phyloP scores from a whole-genome alignment of 78 protist species.

The Dictyostelium capitatum region DNA sequence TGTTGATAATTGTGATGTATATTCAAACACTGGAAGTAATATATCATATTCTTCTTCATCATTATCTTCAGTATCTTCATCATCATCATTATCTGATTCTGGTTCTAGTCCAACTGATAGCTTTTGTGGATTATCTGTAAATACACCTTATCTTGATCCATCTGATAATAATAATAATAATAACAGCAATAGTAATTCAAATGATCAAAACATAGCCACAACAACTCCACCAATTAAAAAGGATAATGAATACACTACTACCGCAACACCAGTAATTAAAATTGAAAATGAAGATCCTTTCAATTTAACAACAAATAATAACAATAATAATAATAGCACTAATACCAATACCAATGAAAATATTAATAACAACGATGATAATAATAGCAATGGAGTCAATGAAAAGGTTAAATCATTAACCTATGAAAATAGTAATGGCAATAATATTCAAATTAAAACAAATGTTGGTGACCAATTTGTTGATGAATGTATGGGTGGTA shows the following conservation, averaged over 20 bases:
- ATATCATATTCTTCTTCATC: not conserved
- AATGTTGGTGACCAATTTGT: too few species aligned
- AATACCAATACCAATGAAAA: not conserved
- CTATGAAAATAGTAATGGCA: too few species aligned
- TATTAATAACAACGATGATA: not conserved
- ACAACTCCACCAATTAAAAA: not conserved
- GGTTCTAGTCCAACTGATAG: conserved; percentile 8
- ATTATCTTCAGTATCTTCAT: not conserved
- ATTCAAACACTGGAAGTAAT: too few species aligned
- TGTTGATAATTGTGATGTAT: too few species aligned
- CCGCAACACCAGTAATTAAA: not conserved
- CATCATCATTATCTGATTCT: not conserved
- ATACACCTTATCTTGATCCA: conserved; percentile 2
- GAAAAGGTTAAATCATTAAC: too few species aligned
- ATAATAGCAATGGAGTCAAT: too few species aligned
- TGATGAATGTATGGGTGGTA: too few species aligned
- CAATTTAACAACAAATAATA: not conserved
- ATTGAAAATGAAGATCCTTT: not conserved
- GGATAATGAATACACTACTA: not conserved
- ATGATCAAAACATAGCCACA: not conserved
- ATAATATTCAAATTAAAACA: too few species aligned
- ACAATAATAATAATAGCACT: not conserved
- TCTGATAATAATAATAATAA: not conserved
- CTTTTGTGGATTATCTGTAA: conserved; percentile 8
- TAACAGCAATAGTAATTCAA: not conserved